Evolutionary conservation across 208 protist genomes (phyloP).

Genomic region (Crithidia expoeki): DNA sequence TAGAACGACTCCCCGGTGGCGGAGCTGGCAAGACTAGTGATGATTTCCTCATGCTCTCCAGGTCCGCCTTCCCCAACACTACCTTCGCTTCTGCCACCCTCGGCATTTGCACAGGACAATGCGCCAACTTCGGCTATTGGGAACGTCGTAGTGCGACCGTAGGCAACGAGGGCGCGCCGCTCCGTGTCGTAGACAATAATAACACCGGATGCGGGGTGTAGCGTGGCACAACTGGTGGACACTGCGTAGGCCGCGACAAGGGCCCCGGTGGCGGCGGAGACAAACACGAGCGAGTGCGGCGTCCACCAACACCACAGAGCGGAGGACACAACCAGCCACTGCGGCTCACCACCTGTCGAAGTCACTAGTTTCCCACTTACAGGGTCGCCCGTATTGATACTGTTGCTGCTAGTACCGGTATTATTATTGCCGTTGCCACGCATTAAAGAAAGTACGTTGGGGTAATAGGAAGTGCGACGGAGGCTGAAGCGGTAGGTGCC

Average conservation of each 20-base stretch:
- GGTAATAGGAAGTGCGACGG: conserved; percentile 17
- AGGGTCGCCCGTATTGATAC: neutral
- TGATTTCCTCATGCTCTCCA: neutral
- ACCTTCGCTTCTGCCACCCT: neutral
- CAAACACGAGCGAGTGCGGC: conserved; percentile 17
- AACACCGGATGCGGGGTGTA: conserved; percentile 21
- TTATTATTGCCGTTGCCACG: neutral
- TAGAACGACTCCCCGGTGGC: conserved; percentile 24
- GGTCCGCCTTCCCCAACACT: neutral
- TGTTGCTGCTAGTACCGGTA: neutral
- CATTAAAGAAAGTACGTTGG: neutral
- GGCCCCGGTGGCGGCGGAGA: conserved; percentile 12
- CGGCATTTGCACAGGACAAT: neutral
- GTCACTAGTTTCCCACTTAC: neutral
- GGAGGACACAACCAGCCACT: conserved; percentile 13
- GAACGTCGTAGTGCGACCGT: conserved; percentile 5
- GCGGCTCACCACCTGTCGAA: neutral
- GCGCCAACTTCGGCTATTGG: neutral
- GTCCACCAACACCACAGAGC: conserved; percentile 37
- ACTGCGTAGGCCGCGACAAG: conserved; percentile 6
- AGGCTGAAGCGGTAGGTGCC: conserved; percentile 12
- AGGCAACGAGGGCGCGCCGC: conserved; percentile 28
- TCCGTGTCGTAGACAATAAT: conserved; percentile 25
- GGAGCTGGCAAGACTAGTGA: conserved; percentile 23
- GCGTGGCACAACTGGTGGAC: conserved; percentile 17